These are phyloP conservation scores for Stemphylium beticola DNA, from an alignment of 2,329 filamentous ascomycete genomes.

Conservation along the genomic window DNA sequence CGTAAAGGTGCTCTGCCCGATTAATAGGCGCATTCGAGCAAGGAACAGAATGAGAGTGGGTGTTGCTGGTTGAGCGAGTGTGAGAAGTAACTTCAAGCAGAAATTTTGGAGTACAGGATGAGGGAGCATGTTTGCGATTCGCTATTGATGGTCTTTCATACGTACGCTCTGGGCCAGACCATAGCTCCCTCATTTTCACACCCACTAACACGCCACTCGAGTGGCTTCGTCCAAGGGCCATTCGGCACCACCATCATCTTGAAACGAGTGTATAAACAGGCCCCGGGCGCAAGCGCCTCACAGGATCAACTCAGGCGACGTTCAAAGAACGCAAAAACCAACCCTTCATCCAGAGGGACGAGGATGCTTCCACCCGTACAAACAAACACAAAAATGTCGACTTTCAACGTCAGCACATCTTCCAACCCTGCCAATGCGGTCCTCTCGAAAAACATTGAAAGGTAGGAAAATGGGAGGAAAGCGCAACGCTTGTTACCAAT, in stretches of 20 bases:
- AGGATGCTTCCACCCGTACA: slow-evolving; percentile 46
- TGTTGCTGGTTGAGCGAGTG: slow-evolving; percentile 23
- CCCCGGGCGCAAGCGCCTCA: slow-evolving; percentile 39
- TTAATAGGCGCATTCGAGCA: slow-evolving; percentile 16
- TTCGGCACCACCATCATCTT: slow-evolving; percentile 16
- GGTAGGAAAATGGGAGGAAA: slow-evolving; percentile 40
- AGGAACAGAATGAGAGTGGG: slow-evolving; percentile 19
- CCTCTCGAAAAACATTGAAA: slow-evolving; percentile 25
- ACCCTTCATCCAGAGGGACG: slow-evolving; percentile 49
- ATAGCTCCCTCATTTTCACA: slow-evolving; percentile 29
- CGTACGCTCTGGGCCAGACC: slow-evolving; percentile 11
- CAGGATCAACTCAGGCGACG: slow-evolving; percentile 43
- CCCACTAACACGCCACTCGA: slow-evolving; percentile 20
- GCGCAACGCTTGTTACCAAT: slow-evolving; percentile 52
- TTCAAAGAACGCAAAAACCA: slow-evolving; percentile 43
- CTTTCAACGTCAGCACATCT: slow-evolving; percentile 38
- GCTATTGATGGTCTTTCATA: slow-evolving; percentile 28
- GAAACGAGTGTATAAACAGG: slow-evolving; percentile 22
- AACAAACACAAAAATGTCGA: slow-evolving; percentile 46
- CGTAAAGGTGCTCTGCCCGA: slow-evolving; percentile 17
- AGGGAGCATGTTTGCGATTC: slow-evolving; percentile 32
- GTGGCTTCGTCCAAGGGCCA: slow-evolving; percentile 14
- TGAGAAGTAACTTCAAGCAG: slow-evolving; percentile 4
- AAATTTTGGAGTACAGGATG: slow-evolving; percentile 14
- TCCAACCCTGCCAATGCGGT: slow-evolving; percentile 15